Base-by-base conservation (phyloP, 139 green algal genomes). In the Eudorina sp. region DNA sequence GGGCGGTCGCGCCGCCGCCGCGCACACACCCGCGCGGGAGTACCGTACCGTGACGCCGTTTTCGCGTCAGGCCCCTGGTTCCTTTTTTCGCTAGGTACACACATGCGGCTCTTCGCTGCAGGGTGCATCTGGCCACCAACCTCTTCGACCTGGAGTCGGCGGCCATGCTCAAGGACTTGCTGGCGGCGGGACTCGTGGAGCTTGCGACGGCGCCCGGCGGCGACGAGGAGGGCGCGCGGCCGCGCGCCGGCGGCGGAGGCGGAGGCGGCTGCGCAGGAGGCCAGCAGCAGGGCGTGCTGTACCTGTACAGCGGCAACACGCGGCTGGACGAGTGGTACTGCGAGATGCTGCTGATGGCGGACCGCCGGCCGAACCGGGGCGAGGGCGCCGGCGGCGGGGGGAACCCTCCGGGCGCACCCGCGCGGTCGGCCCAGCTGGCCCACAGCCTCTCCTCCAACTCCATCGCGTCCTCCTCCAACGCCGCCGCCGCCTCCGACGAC, bases 141-240 rank as follows among this genome's bases (percentile, higher is more conserved):
- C 60, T 90, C 41, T 90, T 90, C 48, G 85, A 90, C 64, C 11
- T 90, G 36, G 74, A 85, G 66, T 46, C 83, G 7, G 83, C 83
- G 14, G 66, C 66, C 46, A 79, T 88, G 69, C 85, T 90, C 31
- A 78, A 53, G 31, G 85, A 90, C 43, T 60, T 90, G 43, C 41
- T 90, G 41, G 53, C 48, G 43, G 51, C 43, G 1, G 85, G 85
- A 2, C 45, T 90, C 45, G 45, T 85, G 45, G 74, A 85, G 58
- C 85, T 90, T 58, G 60, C 58, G 41, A 25, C 60, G 55, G 53
- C 3, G 1, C 19, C 9, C 53, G 75, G 31, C 18, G 75, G 21
- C 5, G 51, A 70, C 21, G 74, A 82, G 25, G 46, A 64, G 48
- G 48, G n/a, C 45, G 45, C 46, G 31, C 46, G 75, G 0, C 51